Conservation (phyloP, 169 alveolate genomes). For the Cyclospora cayetanensis region DNA sequence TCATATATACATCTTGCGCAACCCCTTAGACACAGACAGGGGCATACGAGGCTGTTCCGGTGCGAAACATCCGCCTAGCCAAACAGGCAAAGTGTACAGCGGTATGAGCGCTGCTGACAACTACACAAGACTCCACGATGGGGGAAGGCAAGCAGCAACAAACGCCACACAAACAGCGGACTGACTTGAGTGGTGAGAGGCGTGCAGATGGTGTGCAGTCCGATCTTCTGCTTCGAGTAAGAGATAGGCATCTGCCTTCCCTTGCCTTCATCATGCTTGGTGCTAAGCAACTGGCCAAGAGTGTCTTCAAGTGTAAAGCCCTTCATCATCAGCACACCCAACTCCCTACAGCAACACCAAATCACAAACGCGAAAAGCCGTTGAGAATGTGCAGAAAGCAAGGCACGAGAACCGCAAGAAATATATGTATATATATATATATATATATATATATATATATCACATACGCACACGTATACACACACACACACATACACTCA, state of each 20-base stretch:
- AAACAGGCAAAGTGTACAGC: too few species aligned
- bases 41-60: too few species aligned
- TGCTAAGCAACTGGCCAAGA: conserved; percentile 71
- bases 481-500: background rate
- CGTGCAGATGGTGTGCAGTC: conserved; percentile 65
- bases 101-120: too few species aligned
- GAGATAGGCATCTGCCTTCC: conserved; percentile 98
- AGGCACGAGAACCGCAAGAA: background rate
- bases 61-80: too few species aligned
- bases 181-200: conserved; percentile 71
- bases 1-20: too few species aligned
- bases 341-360: conserved; percentile 93
- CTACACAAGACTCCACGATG: background rate
- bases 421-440: background rate
- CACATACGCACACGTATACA: background rate
- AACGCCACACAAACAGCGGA: background rate
- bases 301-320: conserved; percentile 90
- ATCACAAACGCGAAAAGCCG: background rate
- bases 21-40: too few species aligned
- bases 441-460: too few species aligned
- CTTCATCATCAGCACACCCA: conserved; percentile 92
- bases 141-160: background rate
- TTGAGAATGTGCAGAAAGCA: background rate
- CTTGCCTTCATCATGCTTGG: conserved; percentile 91
- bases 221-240: conserved; percentile 32